phyloP scores from a whole-genome alignment of 345 rosid genomes.

The Euphorbia peplus region DNA sequence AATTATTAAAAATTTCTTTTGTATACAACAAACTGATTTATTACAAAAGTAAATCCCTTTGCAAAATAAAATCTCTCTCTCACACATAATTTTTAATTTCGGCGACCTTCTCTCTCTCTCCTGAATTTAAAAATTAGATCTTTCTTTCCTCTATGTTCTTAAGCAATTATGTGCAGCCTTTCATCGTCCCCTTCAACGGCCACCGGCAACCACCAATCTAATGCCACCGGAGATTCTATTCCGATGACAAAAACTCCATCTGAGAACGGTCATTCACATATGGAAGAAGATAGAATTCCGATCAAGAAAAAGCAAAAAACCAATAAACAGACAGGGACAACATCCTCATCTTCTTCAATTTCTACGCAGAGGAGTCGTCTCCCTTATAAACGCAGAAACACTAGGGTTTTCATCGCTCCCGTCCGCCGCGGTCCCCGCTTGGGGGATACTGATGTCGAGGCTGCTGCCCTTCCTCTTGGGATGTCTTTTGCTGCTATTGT shows the following conservation, averaged over 20 bases:
- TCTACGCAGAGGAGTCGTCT: conserved; percentile 28
- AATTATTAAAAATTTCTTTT: too few species aligned
- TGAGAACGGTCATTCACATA: not conserved
- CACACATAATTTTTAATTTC: too few species aligned
- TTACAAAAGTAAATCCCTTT: too few species aligned
- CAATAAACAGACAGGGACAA: conserved; percentile 22
- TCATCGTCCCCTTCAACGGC: conserved; percentile 14
- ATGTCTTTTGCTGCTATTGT: conserved; percentile 90
- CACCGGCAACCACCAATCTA: conserved; percentile 19
- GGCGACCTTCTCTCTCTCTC: too few species aligned
- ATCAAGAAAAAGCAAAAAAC: conserved; percentile 32
- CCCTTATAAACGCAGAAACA: conserved; percentile 36
- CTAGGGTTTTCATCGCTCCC: conserved; percentile 27
- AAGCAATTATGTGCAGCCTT: conserved; percentile 5
- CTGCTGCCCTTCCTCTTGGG: conserved; percentile 79
- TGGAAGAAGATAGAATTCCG: not conserved
- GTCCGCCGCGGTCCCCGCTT: conserved; percentile 34
- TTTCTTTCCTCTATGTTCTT: too few species aligned
- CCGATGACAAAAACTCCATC: conserved; percentile 2
- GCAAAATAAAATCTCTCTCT: too few species aligned
- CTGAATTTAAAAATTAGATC: too few species aligned
- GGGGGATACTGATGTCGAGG: conserved; percentile 43
- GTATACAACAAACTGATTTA: too few species aligned
- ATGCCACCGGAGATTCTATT: conserved; percentile 23
- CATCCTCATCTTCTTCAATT: conserved; percentile 28